Evolutionary conservation across 2,329 filamentous ascomycete species (phyloP).

Genomic region (Drechslera avenae): DNA sequence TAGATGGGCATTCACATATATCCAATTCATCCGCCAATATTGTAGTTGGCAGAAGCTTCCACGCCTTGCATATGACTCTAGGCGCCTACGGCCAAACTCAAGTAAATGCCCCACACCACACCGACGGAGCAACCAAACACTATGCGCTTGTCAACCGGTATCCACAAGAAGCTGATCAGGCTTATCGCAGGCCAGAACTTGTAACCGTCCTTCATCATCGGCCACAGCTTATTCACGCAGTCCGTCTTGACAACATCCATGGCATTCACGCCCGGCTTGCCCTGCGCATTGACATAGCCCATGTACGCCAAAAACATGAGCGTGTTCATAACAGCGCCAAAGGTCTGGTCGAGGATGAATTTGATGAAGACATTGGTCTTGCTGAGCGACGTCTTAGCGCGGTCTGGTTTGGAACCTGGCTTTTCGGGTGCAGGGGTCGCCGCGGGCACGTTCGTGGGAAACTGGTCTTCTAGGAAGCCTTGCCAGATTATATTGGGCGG

Average conservation of each 20-base stretch:
- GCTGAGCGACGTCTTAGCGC: constrained; percentile 51
- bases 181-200: constrained; percentile 75
- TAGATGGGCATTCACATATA: too few relatives aligned
- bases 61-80: constrained; percentile 8
- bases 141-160: constrained; percentile 72
- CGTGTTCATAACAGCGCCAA: constrained; percentile 69
- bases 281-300: constrained; percentile 52
- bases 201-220: constrained; percentile 64
- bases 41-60: not conserved
- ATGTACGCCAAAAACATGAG: constrained; percentile 66
- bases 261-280: constrained; percentile 39
- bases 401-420: constrained; percentile 34
- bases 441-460: constrained; percentile 63
- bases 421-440: constrained; percentile 33
- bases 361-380: constrained; percentile 70
- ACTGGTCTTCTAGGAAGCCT: constrained; percentile 73
- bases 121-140: constrained; percentile 74
- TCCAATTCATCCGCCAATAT: too few relatives aligned
- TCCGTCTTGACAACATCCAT: constrained; percentile 38
- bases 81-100: constrained; percentile 64
- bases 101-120: constrained; percentile 74
- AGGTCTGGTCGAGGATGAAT: constrained; percentile 70
- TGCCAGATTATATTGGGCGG: constrained; percentile 91
- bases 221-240: constrained; percentile 61
- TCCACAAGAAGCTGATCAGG: constrained; percentile 70